Evolutionary conservation across 176 grass and related monocot genomes (phyloP), one percentile per base, ranked within the genome.

Genomic region (Musa beccarii): DNA sequence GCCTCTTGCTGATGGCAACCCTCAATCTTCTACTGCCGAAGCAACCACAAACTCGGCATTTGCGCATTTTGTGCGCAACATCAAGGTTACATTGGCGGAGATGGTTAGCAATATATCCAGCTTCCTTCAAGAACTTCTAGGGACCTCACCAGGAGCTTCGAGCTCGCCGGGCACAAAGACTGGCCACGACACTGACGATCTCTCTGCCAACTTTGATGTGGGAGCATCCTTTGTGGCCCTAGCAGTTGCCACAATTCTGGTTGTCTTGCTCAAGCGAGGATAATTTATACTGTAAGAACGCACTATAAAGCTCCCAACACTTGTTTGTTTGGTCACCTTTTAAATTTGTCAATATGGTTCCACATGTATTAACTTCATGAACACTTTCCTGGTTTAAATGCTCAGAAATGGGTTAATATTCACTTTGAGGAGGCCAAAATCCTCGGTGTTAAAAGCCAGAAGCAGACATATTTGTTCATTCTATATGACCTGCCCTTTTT

Each of bases 181-280:
- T 22, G 71, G 34, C 17, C 8, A 12, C 34, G 2, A 68, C 3
- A 22, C 25, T 59, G 84, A 15, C 79, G 82, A 11, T 11, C 79
- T 51, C 75, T 8, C 54, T 3, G 9, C 59, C 0, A 82, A 83
- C 63, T 16, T 74, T 10, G 71, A 82, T 49, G 34, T 78, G 1
- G 85, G 88, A 1, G 88, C 82, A 73, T 72, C 94, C 1, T 83
- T 97, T 69, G 12, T 88, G 76, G 86, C 79, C 10, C 79, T 97
- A 9, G 54, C 86, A 21, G 74, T 93, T 16, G 81, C 72, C 0
- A 84, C 86, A 28, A 93, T 97, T 56, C 74, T 97, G 49, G 52
- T 97, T 19, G 71, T 97, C 69, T 63, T 97, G 80, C 66, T 90
- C 74, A 97, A 97, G 90, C 84, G 87, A 83, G 73, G 22, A 56